Conservation (phyloP, 179 eudicot species). For the Patellifolia procumbens region DNA sequence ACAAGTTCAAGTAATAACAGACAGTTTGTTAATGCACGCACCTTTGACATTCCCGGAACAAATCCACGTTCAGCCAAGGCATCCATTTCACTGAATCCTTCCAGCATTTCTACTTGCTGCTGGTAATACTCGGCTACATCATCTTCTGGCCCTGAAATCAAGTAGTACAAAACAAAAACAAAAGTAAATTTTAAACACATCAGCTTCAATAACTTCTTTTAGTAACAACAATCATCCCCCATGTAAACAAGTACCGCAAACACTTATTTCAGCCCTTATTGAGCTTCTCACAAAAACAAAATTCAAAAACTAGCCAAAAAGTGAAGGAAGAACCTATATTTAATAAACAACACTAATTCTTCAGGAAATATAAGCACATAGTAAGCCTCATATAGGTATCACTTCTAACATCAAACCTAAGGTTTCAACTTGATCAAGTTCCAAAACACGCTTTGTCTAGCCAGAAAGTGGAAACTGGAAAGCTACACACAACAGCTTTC, state of each 20-base stretch:
- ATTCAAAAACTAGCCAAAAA: neutral
- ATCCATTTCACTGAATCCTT: conserved; percentile 89
- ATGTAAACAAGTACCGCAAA: conserved; percentile 7
- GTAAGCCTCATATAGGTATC: neutral
- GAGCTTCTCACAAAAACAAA: conserved; percentile 3
- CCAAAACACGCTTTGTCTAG: conserved; percentile 5
- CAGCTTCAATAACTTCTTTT: conserved; percentile 3
- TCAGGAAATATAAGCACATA: neutral
- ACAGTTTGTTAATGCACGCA: conserved; percentile 23
- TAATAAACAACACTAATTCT: neutral
- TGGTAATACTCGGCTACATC: conserved; percentile 83
- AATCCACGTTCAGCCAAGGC: conserved; percentile 86
- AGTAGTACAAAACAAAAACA: neutral
- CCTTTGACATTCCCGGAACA: conserved; percentile 80
- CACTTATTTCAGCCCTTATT: neutral
- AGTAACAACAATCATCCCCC: neutral
- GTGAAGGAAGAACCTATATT: neutral
- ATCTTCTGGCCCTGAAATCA: conserved; percentile 62
- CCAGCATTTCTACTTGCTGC: conserved; percentile 83
- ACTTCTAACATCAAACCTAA: neutral
- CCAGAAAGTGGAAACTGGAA: neutral
- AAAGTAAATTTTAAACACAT: neutral
- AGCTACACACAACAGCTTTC: neutral
- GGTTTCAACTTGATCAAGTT: conserved; percentile 4
- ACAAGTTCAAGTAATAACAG: neutral